Evolutionary conservation across 768 basidiomycete genomes (phyloP).

Genomic region (Aureoboletus auriporus): DNA sequence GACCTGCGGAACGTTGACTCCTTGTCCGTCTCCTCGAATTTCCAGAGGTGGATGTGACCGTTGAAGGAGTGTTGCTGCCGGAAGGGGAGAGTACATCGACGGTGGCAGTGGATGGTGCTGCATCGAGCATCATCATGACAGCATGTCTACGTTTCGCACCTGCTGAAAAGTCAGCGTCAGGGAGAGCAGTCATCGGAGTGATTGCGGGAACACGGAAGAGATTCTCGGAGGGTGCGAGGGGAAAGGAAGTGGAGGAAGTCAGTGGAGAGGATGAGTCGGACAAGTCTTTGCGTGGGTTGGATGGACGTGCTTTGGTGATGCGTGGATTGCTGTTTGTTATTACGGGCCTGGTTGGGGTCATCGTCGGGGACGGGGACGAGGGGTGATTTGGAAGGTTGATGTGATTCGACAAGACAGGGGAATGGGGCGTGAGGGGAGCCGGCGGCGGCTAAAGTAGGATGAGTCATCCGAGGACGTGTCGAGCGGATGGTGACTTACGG

Average conservation of each 20-base stretch:
- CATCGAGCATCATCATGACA: slow-evolving; percentile 74
- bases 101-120: slow-evolving; percentile 38
- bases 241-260: slow-evolving; percentile 16
- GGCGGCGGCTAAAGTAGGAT: slow-evolving; percentile 12
- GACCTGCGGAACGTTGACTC: slow-evolving; percentile 39
- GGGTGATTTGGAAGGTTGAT: slow-evolving; percentile 15
- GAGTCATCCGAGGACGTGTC: slow-evolving; percentile 1
- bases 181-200: slow-evolving; percentile 29
- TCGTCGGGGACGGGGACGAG: slow-evolving; percentile 28
- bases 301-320: slow-evolving; percentile 27
- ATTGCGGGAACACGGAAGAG: slow-evolving; percentile 24
- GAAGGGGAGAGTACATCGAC: slow-evolving; percentile 37
- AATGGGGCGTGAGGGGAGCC: slow-evolving; percentile 32
- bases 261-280: slow-evolving; percentile 16
- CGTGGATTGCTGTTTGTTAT: slow-evolving; percentile 17
- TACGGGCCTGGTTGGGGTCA: slow-evolving; percentile 15
- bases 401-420: slow-evolving; percentile 21
- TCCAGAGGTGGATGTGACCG: slow-evolving; percentile 21
- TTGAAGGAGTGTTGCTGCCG: slow-evolving; percentile 26
- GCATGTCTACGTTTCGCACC: slow-evolving; percentile 76
- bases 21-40: slow-evolving; percentile 53
- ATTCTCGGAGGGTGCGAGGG: slow-evolving; percentile 28
- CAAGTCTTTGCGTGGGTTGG: slow-evolving; percentile 26
- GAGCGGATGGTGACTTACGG: slow-evolving; percentile 28
- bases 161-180: slow-evolving; percentile 36